These are phyloP conservation scores for Blastocystis sp. DNA, from an alignment of 352 stramenopile genomes.

Conservation along the genomic window DNA sequence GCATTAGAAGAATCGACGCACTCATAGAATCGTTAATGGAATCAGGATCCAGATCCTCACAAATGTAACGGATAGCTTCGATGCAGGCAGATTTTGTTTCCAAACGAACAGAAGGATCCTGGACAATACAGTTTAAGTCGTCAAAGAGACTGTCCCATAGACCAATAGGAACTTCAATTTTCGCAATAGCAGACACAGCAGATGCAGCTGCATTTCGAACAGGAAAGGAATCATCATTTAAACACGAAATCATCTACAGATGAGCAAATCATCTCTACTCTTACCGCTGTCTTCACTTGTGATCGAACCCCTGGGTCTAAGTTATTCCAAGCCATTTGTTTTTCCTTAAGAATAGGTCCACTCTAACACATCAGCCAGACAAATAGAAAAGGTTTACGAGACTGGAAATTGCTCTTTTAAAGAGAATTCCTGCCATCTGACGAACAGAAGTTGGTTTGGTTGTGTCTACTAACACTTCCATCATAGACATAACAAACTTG, in stretches of 20 bases:
- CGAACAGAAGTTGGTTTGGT: background rate
- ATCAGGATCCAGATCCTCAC: background rate
- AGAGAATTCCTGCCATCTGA: slow-evolving; percentile 31
- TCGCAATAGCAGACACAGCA: slow-evolving; percentile 50
- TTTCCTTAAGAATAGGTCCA: slow-evolving; percentile 13
- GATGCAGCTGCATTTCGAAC: slow-evolving; percentile 53
- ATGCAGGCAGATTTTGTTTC: slow-evolving; percentile 18
- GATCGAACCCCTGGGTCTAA: background rate
- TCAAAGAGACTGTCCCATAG: slow-evolving; percentile 46
- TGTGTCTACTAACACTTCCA: slow-evolving; percentile 37
- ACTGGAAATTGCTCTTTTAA: slow-evolving; percentile 43
- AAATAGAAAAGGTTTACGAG: background rate
- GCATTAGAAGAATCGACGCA: background rate
- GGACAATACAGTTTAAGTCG: background rate
- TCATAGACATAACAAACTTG: background rate
- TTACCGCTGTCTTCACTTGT: background rate
- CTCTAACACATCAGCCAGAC: background rate
- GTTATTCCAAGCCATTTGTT: background rate
- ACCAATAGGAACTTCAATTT: slow-evolving; percentile 46
- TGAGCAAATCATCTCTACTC: background rate
- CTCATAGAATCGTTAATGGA: background rate
- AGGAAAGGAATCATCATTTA: background rate
- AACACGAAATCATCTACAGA: slow-evolving; percentile 3
- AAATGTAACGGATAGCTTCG: slow-evolving; percentile 51
- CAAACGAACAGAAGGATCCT: background rate